Conservation (phyloP, 1,284 basidiomycete genomes). For the Xerocomus nothofagi region DNA sequence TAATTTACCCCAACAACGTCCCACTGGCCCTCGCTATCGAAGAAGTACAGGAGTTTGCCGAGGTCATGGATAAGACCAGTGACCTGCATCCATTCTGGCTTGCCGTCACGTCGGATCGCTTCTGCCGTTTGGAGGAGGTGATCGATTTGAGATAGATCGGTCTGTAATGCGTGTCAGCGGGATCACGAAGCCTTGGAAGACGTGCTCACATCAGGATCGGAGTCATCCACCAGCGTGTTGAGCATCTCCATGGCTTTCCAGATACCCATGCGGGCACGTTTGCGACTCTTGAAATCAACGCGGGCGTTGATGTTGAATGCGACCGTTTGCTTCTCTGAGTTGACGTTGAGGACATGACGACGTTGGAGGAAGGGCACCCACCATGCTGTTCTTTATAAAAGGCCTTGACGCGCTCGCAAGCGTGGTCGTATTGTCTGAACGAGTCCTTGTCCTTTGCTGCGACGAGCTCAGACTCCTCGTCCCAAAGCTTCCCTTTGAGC, state of each 20-base stretch:
- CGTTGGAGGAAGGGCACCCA: conserved; percentile 29
- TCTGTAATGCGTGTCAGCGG: conserved; percentile 43
- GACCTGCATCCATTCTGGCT: conserved; percentile 90
- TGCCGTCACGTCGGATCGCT: conserved; percentile 85
- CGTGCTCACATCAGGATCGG: conserved; percentile 76
- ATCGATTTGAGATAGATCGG: conserved; percentile 81
- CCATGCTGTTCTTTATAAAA: conserved; percentile 90
- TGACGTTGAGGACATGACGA: conserved; percentile 4
- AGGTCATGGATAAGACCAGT: conserved; percentile 88
- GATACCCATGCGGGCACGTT: conserved; percentile 70
- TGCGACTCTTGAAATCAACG: conserved; percentile 66
- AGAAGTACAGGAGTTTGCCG: conserved; percentile 81
- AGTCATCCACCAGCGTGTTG: conserved; percentile 86
- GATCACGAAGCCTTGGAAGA: not conserved
- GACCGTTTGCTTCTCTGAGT: conserved; percentile 81
- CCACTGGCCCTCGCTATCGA: conserved; percentile 87
- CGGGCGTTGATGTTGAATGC: conserved; percentile 79
- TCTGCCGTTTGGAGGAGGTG: conserved; percentile 92
- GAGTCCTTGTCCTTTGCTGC: conserved; percentile 72
- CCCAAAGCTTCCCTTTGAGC: conserved; percentile 60
- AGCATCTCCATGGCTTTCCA: conserved; percentile 94
- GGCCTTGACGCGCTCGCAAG: conserved; percentile 83
- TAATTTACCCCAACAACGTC: conserved; percentile 77
- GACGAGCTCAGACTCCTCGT: conserved; percentile 67
- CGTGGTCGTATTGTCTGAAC: conserved; percentile 75